Conservation (phyloP, 768 basidiomycete genomes). For the Mycena filopes region DNA sequence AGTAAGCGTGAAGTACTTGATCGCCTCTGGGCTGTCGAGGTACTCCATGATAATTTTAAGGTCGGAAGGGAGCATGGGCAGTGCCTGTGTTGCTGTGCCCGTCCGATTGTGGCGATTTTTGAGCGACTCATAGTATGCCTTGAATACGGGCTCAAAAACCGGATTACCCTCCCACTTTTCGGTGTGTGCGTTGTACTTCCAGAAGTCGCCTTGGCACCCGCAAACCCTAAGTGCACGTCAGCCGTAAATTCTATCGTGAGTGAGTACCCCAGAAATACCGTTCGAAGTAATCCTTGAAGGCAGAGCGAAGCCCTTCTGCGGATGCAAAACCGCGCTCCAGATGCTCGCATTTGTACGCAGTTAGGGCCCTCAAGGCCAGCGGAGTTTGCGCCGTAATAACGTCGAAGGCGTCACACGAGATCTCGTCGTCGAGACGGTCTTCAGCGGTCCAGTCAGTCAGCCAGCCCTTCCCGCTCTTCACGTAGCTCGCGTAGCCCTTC, state of each 20-base stretch:
- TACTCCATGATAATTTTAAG: conserved; percentile 31
- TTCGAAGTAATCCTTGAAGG: conserved; percentile 34
- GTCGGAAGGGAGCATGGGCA: too few species aligned
- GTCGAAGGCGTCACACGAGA: conserved; percentile 28
- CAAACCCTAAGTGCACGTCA: too few species aligned
- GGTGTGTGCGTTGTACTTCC: too few species aligned
- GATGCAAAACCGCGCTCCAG: conserved; percentile 28
- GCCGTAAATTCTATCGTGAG: too few species aligned
- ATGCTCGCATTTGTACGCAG: conserved; percentile 36
- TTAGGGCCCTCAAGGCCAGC: conserved; percentile 31
- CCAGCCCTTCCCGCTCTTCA: conserved; percentile 34
- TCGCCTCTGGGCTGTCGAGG: background rate
- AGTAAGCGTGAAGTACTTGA: background rate
- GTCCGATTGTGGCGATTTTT: conserved; percentile 32
- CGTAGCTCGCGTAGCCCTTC: conserved; percentile 34
- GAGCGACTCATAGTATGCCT: conserved; percentile 29
- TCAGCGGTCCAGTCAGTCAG: conserved; percentile 15
- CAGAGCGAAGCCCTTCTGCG: conserved; percentile 31
- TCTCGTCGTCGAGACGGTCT: conserved; percentile 9
- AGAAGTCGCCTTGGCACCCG: too few species aligned
- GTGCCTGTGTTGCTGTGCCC: background rate
- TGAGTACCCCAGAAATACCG: conserved; percentile 25
- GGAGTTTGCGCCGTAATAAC: conserved; percentile 27
- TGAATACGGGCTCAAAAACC: too few species aligned
- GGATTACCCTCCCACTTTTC: too few species aligned